Evolutionary conservation across 1,139 yeast species (phyloP).

Genomic region (Blastobotrys elegans): DNA sequence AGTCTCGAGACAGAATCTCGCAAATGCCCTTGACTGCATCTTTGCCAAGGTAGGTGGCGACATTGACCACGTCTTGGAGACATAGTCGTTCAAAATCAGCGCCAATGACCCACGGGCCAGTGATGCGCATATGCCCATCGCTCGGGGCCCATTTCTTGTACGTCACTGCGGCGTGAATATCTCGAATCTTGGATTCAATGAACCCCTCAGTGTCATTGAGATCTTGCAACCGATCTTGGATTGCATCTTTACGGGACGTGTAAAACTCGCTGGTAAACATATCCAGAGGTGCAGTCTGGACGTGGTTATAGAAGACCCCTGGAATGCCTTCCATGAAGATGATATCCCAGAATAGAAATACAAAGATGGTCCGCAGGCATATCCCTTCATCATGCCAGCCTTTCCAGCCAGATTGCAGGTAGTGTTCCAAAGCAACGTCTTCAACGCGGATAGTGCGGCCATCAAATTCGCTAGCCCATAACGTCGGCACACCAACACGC

Average conservation of each 20-base stretch:
- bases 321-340: constrained; percentile 24
- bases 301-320: constrained; percentile 32
- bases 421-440: constrained; percentile 31
- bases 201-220: constrained; percentile 1
- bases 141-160: constrained; percentile 10
- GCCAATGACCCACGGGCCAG: constrained; percentile 13
- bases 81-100: constrained; percentile 14
- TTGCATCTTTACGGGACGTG: constrained; percentile 17
- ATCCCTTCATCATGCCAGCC: constrained; percentile 38
- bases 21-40: constrained; percentile 26
- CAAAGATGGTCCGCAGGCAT: constrained; percentile 31
- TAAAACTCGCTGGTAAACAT: constrained; percentile 24
- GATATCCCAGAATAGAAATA: constrained; percentile 32
- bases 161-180: constrained; percentile 11
- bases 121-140: not conserved
- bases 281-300: constrained; percentile 34
- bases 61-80: constrained; percentile 24
- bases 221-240: constrained; percentile 22
- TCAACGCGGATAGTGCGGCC: constrained; percentile 30
- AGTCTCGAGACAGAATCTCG: constrained; percentile 28
- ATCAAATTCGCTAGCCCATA: constrained; percentile 15
- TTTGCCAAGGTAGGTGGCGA: constrained; percentile 30
- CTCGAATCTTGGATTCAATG: constrained; percentile 9
- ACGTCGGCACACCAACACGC: constrained; percentile 8
- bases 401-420: constrained; percentile 27